These are phyloP conservation scores for Panicum virgatum DNA, from an alignment of 202 grass and related monocot genomes.

Conservation along the genomic window DNA sequence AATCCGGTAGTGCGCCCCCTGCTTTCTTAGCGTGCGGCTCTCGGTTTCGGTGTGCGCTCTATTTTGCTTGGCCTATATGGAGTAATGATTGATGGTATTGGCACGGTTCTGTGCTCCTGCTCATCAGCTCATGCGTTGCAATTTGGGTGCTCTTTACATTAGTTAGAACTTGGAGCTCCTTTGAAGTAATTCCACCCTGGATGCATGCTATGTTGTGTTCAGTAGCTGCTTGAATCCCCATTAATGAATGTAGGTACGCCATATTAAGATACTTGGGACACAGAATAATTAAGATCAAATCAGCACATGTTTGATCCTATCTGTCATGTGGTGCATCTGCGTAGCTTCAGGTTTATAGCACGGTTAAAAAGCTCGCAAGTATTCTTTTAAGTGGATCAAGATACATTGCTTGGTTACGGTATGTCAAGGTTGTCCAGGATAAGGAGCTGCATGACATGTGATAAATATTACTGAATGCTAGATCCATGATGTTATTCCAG, in stretches of 20 bases:
- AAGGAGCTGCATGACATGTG: background rate
- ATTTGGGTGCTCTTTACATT: background rate
- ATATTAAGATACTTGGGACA: background rate
- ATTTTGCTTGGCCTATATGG: background rate
- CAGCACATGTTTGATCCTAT: background rate
- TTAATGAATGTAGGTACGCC: too few relatives aligned
- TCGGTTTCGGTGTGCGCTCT: background rate
- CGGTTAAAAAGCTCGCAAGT: background rate
- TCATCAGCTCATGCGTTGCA: background rate
- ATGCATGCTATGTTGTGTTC: background rate
- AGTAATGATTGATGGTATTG: background rate
- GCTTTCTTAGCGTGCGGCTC: background rate
- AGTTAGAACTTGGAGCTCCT: background rate
- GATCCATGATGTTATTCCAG: background rate
- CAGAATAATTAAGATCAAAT: background rate
- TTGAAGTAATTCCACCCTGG: background rate
- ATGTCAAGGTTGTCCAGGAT: background rate
- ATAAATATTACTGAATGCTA: background rate
- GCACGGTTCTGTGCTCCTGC: too few relatives aligned
- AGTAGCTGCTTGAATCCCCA: background rate
- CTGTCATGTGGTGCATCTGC: background rate
- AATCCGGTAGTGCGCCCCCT: too few relatives aligned
- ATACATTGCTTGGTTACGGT: too few relatives aligned
- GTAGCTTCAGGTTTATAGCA: background rate
- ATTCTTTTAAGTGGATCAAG: too few relatives aligned